These are phyloP conservation scores for Pisolithus marmoratus DNA, from an alignment of 768 basidiomycete species.

Conservation along the genomic window DNA sequence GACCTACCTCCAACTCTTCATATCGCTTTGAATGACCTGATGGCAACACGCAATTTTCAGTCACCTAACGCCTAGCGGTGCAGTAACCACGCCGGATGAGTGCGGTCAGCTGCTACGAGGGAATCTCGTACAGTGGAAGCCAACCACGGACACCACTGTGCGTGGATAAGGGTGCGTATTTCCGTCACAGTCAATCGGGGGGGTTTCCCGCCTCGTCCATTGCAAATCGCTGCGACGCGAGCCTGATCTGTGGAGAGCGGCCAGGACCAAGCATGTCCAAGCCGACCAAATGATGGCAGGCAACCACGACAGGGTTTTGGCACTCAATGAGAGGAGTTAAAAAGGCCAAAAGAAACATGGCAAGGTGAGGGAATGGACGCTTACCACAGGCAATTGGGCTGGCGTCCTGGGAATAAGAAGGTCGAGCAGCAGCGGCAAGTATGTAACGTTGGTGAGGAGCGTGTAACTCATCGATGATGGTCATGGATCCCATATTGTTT, in stretches of 20 bases:
- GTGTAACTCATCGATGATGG: neutral
- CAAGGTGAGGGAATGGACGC: neutral
- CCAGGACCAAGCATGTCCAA: neutral
- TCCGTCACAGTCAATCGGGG: neutral
- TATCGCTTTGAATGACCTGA: neutral
- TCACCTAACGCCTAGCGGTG: neutral
- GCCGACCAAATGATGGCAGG: neutral
- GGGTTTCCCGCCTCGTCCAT: neutral
- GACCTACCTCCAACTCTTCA: neutral
- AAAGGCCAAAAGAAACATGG: no score
- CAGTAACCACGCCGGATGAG: neutral
- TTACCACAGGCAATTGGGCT: neutral
- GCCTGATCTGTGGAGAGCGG: neutral
- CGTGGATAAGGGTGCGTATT: neutral
- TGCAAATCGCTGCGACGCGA: neutral
- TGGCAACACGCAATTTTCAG: neutral
- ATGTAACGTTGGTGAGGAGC: neutral
- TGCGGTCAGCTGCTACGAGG: neutral
- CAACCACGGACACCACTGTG: neutral
- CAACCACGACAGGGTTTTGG: neutral
- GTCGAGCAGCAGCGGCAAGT: neutral
- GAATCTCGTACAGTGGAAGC: neutral
- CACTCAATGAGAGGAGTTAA: no score
- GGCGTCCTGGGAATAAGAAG: neutral
- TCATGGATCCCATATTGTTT: neutral